Percentiles rank a stretch among this genome's conserved stretches.
Conservation (phyloP, 2,329 filamentous ascomycete species). For the Cryphonectria japonica region DNA sequence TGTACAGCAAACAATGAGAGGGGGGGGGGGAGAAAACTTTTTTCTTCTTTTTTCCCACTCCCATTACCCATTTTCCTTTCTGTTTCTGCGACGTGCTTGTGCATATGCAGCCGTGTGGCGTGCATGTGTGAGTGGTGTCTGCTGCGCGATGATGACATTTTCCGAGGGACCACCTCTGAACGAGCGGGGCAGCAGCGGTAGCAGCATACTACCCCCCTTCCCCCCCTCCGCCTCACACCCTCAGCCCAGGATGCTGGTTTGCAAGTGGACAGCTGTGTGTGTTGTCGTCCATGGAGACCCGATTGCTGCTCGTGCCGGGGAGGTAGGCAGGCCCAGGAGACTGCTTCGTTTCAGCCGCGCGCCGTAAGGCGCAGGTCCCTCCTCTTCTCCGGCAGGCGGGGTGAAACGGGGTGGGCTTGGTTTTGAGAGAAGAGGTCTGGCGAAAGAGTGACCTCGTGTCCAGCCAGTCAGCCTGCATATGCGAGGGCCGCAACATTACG, state of each 20-base stretch:
- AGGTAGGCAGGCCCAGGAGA: not conserved
- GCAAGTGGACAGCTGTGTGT: not conserved
- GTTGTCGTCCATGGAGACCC: not conserved
- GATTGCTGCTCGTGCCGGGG: not conserved
- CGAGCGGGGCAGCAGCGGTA: not conserved
- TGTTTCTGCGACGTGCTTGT: not conserved
- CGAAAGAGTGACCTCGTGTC: not conserved
- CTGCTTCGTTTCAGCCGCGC: not conserved
- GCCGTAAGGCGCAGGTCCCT: not conserved
- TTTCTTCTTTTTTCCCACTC: not conserved
- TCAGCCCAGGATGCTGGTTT: not conserved
- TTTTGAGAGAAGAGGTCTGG: not conserved
- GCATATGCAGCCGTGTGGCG: not conserved
- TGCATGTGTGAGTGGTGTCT: not conserved
- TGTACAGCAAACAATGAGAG: not conserved
- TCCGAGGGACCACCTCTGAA: not conserved
- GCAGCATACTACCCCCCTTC: not conserved
- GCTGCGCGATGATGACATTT: constrained; percentile 16
- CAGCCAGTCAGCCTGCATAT: not conserved
- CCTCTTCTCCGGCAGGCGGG: not conserved
- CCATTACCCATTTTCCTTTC: not conserved
- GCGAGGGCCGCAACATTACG: constrained; percentile 4
- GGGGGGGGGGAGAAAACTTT: not conserved
- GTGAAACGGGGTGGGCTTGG: constrained; percentile 1
- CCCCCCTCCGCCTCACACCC: not conserved